Evolutionary conservation across 1,284 basidiomycete genomes (phyloP).

Genomic region (Grifola frondosa): DNA sequence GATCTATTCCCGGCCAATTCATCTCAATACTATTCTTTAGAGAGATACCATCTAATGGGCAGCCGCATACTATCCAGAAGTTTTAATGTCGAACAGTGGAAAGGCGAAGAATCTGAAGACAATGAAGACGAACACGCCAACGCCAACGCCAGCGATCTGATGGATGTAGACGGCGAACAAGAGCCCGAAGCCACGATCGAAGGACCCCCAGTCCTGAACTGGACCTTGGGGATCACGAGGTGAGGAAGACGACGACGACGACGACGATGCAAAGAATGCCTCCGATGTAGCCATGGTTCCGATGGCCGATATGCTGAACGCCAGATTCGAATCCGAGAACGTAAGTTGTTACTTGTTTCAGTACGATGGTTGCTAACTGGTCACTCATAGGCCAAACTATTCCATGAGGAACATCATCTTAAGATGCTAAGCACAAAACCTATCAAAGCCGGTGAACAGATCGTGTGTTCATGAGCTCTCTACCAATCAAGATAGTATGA

Average conservation of each 20-base stretch:
- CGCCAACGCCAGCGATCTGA: constrained; percentile 30
- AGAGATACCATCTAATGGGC: constrained; percentile 88
- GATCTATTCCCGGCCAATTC: constrained; percentile 65
- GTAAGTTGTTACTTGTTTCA: constrained; percentile 42
- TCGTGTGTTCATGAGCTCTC: constrained; percentile 51
- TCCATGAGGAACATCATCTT: constrained; percentile 72
- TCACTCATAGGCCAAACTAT: constrained; percentile 70
- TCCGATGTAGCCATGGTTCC: constrained; percentile 91
- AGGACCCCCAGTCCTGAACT: constrained; percentile 9
- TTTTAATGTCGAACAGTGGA: constrained; percentile 74
- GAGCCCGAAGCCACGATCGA: constrained; percentile 29
- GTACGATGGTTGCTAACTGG: constrained; percentile 1
- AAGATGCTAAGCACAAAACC: constrained; percentile 81
- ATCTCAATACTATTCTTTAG: constrained; percentile 63
- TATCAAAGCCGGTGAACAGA: constrained; percentile 83
- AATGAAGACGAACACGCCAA: constrained; percentile 52
- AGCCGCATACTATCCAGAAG: constrained; percentile 92
- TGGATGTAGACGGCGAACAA: constrained; percentile 29
- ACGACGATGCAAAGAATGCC: constrained; percentile 63
- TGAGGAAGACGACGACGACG: constrained; percentile 44
- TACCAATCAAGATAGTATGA: not conserved
- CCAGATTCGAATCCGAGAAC: constrained; percentile 83
- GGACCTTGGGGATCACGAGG: constrained; percentile 2
- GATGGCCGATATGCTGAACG: constrained; percentile 95
- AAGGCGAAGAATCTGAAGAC: constrained; percentile 31